A percentile compares a stretch with the other conserved stretches of the same genome.
Conservation (phyloP, 1,284 basidiomycete species). For the Abortiporus biennis region DNA sequence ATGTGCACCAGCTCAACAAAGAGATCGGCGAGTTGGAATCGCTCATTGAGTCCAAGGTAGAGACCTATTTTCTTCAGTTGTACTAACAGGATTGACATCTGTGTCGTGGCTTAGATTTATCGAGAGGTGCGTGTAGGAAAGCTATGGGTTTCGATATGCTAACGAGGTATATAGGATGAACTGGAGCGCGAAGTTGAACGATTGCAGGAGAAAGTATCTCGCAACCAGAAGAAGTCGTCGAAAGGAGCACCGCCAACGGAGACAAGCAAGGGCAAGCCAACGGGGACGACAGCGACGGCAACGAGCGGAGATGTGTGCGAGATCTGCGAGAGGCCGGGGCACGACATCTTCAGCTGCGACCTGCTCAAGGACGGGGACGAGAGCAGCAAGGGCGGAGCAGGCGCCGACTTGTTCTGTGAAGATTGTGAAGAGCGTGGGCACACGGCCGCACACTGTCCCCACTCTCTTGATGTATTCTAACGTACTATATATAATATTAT, state of each 20-base stretch:
- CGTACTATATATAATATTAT: not conserved
- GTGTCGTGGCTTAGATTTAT: slow-evolving; percentile 57
- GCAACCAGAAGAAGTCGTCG: slow-evolving; percentile 50
- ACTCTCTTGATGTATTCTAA: slow-evolving; percentile 76
- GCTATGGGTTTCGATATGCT: slow-evolving; percentile 3
- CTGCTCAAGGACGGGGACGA: slow-evolving; percentile 40
- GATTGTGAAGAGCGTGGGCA: slow-evolving; percentile 77
- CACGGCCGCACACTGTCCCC: slow-evolving; percentile 63
- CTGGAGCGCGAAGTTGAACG: slow-evolving; percentile 81
- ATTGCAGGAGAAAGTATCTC: slow-evolving; percentile 61
- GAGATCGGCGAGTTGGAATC: slow-evolving; percentile 88
- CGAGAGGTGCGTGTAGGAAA: slow-evolving; percentile 52
- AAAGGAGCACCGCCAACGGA: slow-evolving; percentile 28
- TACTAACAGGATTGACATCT: not conserved
- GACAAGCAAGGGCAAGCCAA: slow-evolving; percentile 5
- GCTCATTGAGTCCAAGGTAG: slow-evolving; percentile 83
- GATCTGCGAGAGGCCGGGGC: slow-evolving; percentile 77
- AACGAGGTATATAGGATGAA: slow-evolving; percentile 54
- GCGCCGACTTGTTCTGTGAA: slow-evolving; percentile 52
- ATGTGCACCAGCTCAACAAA: slow-evolving; percentile 79
- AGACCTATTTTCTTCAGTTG: slow-evolving; percentile 9
- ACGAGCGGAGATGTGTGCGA: slow-evolving; percentile 53
- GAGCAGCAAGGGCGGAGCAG: slow-evolving; percentile 7
- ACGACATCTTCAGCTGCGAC: slow-evolving; percentile 78
- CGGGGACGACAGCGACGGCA: slow-evolving; percentile 1